Evolutionary conservation across 106 monocot genomes (phyloP), one percentile per base, ranked within the genome.

Genomic region (Amphibolis antarctica): DNA sequence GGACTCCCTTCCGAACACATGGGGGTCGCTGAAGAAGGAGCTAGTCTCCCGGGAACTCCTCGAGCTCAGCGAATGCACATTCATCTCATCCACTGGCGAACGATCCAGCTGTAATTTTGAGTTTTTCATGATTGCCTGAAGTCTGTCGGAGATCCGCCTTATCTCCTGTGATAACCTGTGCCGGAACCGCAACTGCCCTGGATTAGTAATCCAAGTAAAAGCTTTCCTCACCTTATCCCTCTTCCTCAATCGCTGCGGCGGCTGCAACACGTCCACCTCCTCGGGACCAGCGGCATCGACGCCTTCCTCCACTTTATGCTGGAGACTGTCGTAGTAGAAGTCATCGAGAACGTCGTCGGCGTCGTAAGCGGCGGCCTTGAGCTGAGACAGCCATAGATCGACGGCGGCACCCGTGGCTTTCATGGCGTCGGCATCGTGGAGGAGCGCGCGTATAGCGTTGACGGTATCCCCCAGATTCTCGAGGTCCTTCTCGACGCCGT

Each of bases 341-440:
- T 27, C 63, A 45, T 63, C 44, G 4, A 63, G 25, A 22, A 22
- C 44, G n/a, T 63, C 63, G 7, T 63, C 43, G 23, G 63, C 63
- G 23, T 63, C 63, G n/a, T 63, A 44, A 2, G 26, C 4, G 63
- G 24, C 44, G 46, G 12, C 19, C 46, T 44, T 26, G 46, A 63
- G 42, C 19, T 63, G n/a, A 3, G 6, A 23, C 22, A 63, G 23
- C 63, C 46, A 46, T 19, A n/a, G 5, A 0, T 20, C 13, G 24
- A 25, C 26, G 25, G 46, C 28, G 14, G 17, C 25, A 10, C 13
- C 58, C 22, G 10, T 52, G 9, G 9, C 20, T 4, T 9, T n/a
- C 15, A 1, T 17, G 52, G 52, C 18, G 21, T 52, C 52, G 1
- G 22, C 52, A 18, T 52, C 21, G 9, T 18, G 18, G 20, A 52